Evolutionary conservation across 148 eudicot species (phyloP), one percentile per base, ranked within the genome.

Genomic region (Agrostemma githago): DNA sequence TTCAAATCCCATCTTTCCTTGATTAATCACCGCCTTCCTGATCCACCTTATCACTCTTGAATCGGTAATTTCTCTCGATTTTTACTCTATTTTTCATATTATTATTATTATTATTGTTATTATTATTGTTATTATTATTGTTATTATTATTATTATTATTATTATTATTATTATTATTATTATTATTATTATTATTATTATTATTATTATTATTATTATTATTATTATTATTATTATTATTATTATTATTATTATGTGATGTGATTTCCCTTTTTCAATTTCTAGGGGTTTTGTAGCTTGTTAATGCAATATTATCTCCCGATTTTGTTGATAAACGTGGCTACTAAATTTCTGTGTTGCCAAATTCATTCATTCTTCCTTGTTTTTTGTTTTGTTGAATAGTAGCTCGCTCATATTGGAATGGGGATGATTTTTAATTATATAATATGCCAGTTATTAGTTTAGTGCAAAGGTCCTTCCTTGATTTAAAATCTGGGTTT

Each of bases 51-150:
- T 60, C 38, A 19, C 37, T 42, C 16, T 34, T 46, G 12, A 1
- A 37, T 78, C 53, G 81, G 81, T 78, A 73, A 58, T 46, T 71
- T 77, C 43, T 39, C 4, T 19, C 16, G 4, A 15, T 57, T 71
- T 63, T 12, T 20, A 4, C 3, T 8, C 16, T 43, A 5, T 62
- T 14, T 15, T 77, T 14, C 0, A 4, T 11, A 4, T 3, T 14
- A 66, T 19, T 58, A 65, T 72, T 72, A 42, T 43, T 78, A 43
- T 0, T 42, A 34, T 71, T 26, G 1, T 26, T 26, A 26, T 26
- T 26, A 26, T 26, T 26, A 42, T 43, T 78, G 34, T 0, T 42
- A 34, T 71, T 54, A 42, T 21, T n/a, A n/a, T n/a, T n/a, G n/a
- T n/a, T n/a, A 42, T 43, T 78, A 43, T 0, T 42, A 34, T 71